phyloP scores from a whole-genome alignment of 2,329 filamentous ascomycete genomes.

The Hymenoscyphus fraxineus region DNA sequence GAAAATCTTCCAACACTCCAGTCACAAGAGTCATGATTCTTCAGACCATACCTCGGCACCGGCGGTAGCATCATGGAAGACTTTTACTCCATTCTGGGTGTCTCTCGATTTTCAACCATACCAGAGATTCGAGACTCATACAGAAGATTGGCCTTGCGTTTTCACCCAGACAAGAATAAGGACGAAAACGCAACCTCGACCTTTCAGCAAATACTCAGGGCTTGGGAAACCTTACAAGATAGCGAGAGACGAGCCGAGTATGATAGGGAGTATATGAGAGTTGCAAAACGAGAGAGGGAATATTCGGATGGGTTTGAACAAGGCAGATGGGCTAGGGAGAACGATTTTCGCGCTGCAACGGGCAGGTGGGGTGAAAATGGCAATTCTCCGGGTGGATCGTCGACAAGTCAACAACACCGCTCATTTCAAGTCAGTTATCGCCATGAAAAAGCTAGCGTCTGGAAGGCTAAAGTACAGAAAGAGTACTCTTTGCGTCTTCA shows the following conservation, averaged over 20 bases:
- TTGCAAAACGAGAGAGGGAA: slow-evolving; percentile 8
- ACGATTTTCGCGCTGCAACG: slow-evolving; percentile 16
- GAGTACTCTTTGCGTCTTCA: slow-evolving; percentile 3
- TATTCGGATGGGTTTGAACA: slow-evolving; percentile 6
- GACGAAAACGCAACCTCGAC: slow-evolving; percentile 15
- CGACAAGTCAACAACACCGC: neutral
- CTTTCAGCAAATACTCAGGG: slow-evolving; percentile 22
- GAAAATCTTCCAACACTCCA: neutral
- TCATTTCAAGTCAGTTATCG: neutral
- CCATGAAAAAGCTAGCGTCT: slow-evolving; percentile 4
- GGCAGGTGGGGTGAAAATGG: neutral
- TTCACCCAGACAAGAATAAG: slow-evolving; percentile 27
- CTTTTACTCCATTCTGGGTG: slow-evolving; percentile 23
- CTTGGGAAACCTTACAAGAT: slow-evolving; percentile 27
- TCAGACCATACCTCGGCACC: neutral
- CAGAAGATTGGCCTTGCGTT: slow-evolving; percentile 21
- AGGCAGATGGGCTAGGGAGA: slow-evolving; percentile 8
- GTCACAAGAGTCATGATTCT: slow-evolving; percentile 1
- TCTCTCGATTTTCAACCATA: slow-evolving; percentile 18
- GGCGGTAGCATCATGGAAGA: slow-evolving; percentile 14
- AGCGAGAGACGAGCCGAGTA: slow-evolving; percentile 19
- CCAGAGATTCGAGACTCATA: slow-evolving; percentile 21
- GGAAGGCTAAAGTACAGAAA: neutral
- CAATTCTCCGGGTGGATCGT: neutral
- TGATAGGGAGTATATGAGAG: slow-evolving; percentile 18